These are phyloP conservation scores for Pestalotiopsis fici DNA, from an alignment of 2,329 filamentous ascomycete genomes.

Conservation along the genomic window DNA sequence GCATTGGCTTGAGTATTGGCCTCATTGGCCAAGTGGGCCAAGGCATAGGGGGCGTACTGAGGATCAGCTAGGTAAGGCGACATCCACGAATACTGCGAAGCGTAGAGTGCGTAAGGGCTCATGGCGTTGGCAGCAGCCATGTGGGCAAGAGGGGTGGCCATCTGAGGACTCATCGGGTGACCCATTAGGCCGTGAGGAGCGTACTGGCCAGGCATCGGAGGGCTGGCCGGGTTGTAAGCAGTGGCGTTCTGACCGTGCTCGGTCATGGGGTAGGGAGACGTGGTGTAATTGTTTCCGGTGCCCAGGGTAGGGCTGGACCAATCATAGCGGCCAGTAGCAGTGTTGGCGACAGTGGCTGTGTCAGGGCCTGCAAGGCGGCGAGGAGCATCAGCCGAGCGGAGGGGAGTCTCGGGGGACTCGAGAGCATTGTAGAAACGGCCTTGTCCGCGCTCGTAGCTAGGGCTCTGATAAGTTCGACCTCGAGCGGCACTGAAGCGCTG, in stretches of 20 bases:
- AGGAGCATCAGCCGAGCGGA: neutral
- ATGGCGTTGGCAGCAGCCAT: conserved; percentile 11
- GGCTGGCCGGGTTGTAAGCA: neutral
- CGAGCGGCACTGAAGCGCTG: conserved; percentile 6
- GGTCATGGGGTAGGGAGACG: conserved; percentile 10
- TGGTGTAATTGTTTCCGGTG: conserved; percentile 9
- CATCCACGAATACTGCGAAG: conserved; percentile 19
- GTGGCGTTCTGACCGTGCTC: neutral
- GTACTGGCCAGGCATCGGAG: conserved; percentile 17
- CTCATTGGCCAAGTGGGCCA: conserved; percentile 10
- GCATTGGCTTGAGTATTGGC: neutral
- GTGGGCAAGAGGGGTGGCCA: neutral
- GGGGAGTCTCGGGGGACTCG: neutral
- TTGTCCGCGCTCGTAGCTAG: neutral
- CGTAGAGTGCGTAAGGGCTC: conserved; percentile 15
- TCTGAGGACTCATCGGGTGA: neutral
- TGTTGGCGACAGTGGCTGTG: neutral
- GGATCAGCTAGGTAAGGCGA: conserved; percentile 28
- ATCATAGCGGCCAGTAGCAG: neutral
- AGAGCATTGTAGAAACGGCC: neutral
- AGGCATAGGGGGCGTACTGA: conserved; percentile 11
- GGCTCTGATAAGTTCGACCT: neutral
- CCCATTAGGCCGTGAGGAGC: conserved; percentile 11
- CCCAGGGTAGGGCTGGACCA: conserved; percentile 8
- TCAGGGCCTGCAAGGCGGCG: neutral